These are phyloP conservation scores for Xylaria venustula DNA, from an alignment of 495 filamentous ascomycete species.

Conservation along the genomic window DNA sequence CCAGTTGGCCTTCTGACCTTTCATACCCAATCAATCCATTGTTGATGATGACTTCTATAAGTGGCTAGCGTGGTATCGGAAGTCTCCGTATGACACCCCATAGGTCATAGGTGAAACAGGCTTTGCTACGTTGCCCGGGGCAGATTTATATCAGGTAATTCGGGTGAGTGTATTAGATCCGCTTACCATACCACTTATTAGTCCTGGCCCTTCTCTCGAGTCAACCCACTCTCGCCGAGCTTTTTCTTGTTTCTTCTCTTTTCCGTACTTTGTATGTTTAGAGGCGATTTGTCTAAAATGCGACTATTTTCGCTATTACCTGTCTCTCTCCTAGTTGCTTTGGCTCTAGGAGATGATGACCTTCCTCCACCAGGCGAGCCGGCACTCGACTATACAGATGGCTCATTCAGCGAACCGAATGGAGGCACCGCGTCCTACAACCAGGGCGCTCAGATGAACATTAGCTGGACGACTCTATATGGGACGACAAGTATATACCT, in stretches of 20 bases:
- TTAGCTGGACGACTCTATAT: slow-evolving; percentile 26
- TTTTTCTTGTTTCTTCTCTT: not conserved
- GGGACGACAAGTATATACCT: slow-evolving; percentile 27
- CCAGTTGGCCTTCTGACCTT: too few relatives aligned
- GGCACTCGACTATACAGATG: slow-evolving; percentile 18
- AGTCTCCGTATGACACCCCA: too few relatives aligned
- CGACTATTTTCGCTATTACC: slow-evolving; percentile 15
- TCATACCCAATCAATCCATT: too few relatives aligned
- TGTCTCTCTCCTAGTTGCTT: slow-evolving; percentile 16
- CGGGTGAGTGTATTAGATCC: not conserved
- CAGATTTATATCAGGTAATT: not conserved
- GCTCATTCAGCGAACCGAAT: slow-evolving; percentile 19
- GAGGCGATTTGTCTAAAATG: slow-evolving; percentile 14
- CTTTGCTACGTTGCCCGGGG: not conserved
- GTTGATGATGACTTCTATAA: too few relatives aligned
- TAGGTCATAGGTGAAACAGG: not conserved
- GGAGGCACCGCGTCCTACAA: slow-evolving; percentile 17
- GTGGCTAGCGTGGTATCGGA: too few relatives aligned
- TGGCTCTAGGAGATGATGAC: slow-evolving; percentile 16
- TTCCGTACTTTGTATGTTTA: not conserved
- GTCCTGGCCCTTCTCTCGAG: not conserved
- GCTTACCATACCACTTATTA: not conserved
- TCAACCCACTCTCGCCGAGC: not conserved
- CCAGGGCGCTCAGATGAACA: slow-evolving; percentile 19
- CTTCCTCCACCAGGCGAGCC: slow-evolving; percentile 21